Base-by-base conservation (phyloP, 2,329 filamentous ascomycete genomes). In the Neocucurbitaria cava region DNA sequence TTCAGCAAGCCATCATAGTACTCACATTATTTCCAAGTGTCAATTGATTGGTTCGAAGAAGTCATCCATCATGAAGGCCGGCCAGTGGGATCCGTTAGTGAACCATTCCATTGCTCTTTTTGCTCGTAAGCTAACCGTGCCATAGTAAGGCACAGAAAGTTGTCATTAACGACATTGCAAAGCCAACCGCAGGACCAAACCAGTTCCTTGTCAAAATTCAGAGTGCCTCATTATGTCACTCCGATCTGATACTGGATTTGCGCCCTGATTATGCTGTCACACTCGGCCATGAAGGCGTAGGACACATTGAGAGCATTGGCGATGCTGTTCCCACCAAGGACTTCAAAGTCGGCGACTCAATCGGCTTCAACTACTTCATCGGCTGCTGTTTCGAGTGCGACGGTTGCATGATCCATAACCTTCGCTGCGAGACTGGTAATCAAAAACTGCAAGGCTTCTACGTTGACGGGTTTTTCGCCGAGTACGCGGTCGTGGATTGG, bases 261-360 rank as follows among this genome's bases (percentile, higher is more conserved):
- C 64, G 69, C 5, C 65, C 68, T n/a, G 62, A 70, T 24, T 58
- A 64, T 39, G 51, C 62, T 0, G 64, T 76, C 1, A 77, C 75
- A 2, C 60, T 81, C 5, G 79, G 79, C 4, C 80, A 82, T 57
- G 81, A 82, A 67, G 80, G 79, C 15, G 77, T 79, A 20, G 79
- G 79, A 1, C 65, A 77, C 50, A 75, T 81, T 43, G 74, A 76
- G 13, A 65, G 70, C 7, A 69, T 81, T 5, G 69, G 70, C 18
- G 20, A 53, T 1, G 69, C 66, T 3, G 71, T 75, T 3, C 67
- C 72, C 46, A 59, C 56, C 41, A 77, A 76, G 45, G 78, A 78
- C 3, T 79, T 81, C 64, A 66, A 72, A 18, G 57, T 76, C 6
- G 79, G 80, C 15, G 78, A 82, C 50, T 67, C 70, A 1, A 75